A percentile compares a stretch with the other conserved stretches of the same genome.
Evolutionary conservation across 495 filamentous ascomycete genomes (phyloP).

Genomic region (Penicillium manginii): DNA sequence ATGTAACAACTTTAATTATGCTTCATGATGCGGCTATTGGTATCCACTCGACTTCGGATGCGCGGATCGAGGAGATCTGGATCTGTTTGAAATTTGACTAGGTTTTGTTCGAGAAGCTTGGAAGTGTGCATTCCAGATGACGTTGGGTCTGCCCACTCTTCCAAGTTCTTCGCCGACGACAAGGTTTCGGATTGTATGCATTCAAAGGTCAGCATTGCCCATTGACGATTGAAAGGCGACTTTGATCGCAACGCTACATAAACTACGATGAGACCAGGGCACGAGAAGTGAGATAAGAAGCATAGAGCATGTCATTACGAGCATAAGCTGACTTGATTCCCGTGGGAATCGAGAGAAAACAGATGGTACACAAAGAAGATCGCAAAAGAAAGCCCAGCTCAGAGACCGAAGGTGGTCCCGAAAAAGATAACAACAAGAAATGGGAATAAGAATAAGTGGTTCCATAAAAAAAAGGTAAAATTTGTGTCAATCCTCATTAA

Average conservation of each 20-base stretch:
- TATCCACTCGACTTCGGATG: background rate
- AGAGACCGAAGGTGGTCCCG: background rate
- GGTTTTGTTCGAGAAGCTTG: background rate
- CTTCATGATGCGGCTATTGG: background rate
- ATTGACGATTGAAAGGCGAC: background rate
- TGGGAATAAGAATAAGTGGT: slow-evolving; percentile 4
- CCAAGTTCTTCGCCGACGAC: no score
- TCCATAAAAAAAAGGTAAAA: slow-evolving; percentile 10
- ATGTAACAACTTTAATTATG: background rate
- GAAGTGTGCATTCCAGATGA: no score
- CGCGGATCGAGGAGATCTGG: background rate
- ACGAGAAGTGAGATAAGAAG: background rate
- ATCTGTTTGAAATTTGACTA: background rate
- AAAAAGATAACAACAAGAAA: slow-evolving; percentile 8
- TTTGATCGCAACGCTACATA: background rate
- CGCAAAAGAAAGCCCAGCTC: slow-evolving; percentile 19
- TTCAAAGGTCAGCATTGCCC: no score
- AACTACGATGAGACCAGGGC: background rate
- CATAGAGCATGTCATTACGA: slow-evolving; percentile 26
- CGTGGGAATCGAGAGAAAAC: slow-evolving; percentile 15
- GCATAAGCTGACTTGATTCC: slow-evolving; percentile 23
- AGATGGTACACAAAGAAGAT: slow-evolving; percentile 14
- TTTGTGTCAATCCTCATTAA: slow-evolving; percentile 18
- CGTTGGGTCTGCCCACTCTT: no score
- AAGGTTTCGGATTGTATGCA: no score